Base-by-base conservation (phyloP, 352 stramenopile genomes). In the Thalassiosira mediterranea region DNA sequence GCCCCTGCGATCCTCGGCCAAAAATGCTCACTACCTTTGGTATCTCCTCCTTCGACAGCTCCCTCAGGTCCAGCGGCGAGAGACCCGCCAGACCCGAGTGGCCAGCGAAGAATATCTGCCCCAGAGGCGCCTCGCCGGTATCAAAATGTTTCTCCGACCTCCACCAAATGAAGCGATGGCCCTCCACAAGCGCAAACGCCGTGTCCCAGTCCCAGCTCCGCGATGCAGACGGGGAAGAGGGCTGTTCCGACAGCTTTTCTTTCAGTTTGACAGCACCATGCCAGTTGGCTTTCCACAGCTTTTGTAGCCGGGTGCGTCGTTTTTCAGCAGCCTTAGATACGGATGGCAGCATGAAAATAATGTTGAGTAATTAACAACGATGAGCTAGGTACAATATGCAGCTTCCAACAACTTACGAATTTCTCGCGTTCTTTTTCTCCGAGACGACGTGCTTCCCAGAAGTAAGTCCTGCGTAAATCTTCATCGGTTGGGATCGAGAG, bases 151-250 rank as follows among this genome's bases (percentile, higher is more conserved):
- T 74, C 15, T 87, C 78, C n/a, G 63, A 86, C 54, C 78, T 81
- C 86, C 86, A 94, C 82, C 85, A 92, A 26, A 91, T 73, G 49
- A 94, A 88, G 23, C 84, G 77, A 66, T 88, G 84, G 21, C 84
- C 84, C 76, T 94, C 83, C 17, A 94, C 65, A 4, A 94, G 53
- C 32, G 64, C 77, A 76, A 94, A 94, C 21, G 56, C 38, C 5
- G 48, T 66, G 48, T 79, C 72, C 73, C 79, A 89, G 28, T 61
- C 78, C 82, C 83, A 87, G 21, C 52, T 67, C 25, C 65, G 61
- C 56, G 60, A 58, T 17, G 17, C 51, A 29, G 65, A 53, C 8
- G 37, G 54, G 42, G 38, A 49, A 19, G 40, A 57, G 46, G 25
- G 49, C 37, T 25, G 28, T 56, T 79, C 79, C 17, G 26, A 1